Conservation (phyloP, 78 protist genomes). For the Acrasis kona region DNA sequence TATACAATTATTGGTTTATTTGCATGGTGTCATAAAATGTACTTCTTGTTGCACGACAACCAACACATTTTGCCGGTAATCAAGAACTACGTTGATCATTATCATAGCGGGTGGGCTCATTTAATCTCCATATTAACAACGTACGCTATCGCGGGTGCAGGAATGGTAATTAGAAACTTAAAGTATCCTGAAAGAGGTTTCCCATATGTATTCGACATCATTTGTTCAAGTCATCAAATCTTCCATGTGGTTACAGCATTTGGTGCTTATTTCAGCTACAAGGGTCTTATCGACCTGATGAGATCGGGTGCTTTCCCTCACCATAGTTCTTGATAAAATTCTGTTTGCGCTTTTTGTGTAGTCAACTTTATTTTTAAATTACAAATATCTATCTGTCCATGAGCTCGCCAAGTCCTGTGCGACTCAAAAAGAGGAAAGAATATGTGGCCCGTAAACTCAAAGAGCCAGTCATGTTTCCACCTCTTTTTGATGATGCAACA, state of each 20-base stretch:
- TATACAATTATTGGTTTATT: background rate
- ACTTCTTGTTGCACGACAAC: background rate
- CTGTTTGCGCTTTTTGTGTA: too few species aligned
- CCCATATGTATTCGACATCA: background rate
- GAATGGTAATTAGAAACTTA: background rate
- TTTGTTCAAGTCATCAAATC: background rate
- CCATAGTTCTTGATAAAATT: too few species aligned
- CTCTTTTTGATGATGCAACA: too few species aligned
- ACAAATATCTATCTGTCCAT: too few species aligned
- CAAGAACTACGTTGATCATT: too few species aligned
- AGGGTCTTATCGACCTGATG: background rate
- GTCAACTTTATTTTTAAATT: too few species aligned
- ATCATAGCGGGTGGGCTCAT: background rate
- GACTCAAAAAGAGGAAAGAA: too few species aligned
- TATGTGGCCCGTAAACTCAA: too few species aligned
- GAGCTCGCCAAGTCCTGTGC: too few species aligned
- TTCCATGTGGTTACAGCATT: background rate
- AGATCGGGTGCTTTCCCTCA: background rate
- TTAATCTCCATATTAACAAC: background rate
- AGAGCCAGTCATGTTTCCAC: too few species aligned
- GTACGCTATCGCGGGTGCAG: too few species aligned
- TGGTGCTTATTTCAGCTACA: background rate
- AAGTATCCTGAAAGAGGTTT: background rate
- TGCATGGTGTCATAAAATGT: background rate
- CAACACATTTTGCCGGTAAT: too few species aligned